A percentile compares a stretch with the other conserved stretches of the same genome.
phyloP scores from a whole-genome alignment of 116 monocot genomes.

The Trichopus zeylanicus region DNA sequence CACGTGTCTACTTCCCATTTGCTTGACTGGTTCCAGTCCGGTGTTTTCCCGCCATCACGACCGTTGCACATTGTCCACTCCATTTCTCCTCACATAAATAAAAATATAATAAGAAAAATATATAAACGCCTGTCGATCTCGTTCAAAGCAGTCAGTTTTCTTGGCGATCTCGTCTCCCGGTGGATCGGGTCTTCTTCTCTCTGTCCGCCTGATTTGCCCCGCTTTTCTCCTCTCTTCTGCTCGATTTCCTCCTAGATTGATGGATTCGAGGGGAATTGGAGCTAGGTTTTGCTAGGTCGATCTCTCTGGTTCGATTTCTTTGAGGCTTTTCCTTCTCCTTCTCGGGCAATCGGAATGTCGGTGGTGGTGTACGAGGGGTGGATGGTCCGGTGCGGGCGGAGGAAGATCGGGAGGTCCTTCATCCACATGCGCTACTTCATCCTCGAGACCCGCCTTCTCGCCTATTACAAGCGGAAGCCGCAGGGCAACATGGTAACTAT shows the following conservation, averaged over 20 bases:
- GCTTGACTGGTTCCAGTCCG: no score
- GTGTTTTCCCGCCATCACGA: no score
- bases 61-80: no score
- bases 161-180: neutral
- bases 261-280: no score
- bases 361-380: slow-evolving; percentile 81
- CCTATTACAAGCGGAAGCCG: slow-evolving; percentile 89
- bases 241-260: no score
- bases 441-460: slow-evolving; percentile 66
- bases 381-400: slow-evolving; percentile 84
- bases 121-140: neutral
- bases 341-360: slow-evolving; percentile 27
- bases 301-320: no score
- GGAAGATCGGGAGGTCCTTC: slow-evolving; percentile 89
- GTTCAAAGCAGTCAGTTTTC: neutral
- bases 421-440: slow-evolving; percentile 93
- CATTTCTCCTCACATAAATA: no score
- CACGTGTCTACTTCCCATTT: no score
- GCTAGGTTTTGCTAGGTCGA: no score
- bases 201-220: neutral
- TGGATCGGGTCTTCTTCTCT: neutral
- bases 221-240: no score
- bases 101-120: neutral
- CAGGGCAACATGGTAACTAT: slow-evolving; percentile 65
- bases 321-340: neutral